Percentiles rank a stretch among this genome's conserved stretches.
Evolutionary conservation across 2,329 filamentous ascomycete genomes (phyloP).

Genomic region (Colletotrichum liaoningense): DNA sequence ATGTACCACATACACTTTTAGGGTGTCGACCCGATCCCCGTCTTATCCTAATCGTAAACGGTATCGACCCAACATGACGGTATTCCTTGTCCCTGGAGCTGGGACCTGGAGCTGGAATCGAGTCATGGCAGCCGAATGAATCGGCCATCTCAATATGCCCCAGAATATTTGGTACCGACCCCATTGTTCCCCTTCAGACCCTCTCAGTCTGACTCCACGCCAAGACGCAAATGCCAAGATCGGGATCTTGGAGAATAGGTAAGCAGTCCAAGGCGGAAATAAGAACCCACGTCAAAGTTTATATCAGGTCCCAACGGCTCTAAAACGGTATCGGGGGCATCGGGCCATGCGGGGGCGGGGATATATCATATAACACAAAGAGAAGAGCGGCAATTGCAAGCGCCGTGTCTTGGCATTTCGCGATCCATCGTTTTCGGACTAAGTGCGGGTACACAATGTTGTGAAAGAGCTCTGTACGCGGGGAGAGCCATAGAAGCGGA

Average conservation of each 20-base stretch:
- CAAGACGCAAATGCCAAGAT: too few relatives aligned
- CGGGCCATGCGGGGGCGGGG: neutral
- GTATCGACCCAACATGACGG: neutral
- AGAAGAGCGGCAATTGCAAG: constrained; percentile 14
- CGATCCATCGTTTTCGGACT: neutral
- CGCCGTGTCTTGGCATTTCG: constrained; percentile 12
- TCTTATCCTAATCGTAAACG: neutral
- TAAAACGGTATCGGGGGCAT: neutral
- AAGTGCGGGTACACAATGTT: neutral
- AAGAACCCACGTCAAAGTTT: neutral
- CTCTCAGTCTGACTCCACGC: too few relatives aligned
- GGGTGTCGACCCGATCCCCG: neutral
- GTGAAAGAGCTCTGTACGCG: neutral
- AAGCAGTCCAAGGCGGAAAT: too few relatives aligned
- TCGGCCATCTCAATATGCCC: neutral
- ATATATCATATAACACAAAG: too few relatives aligned
- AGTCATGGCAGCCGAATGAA: neutral
- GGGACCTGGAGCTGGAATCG: neutral
- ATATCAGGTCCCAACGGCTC: too few relatives aligned
- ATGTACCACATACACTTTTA: too few relatives aligned
- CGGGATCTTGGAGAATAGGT: too few relatives aligned
- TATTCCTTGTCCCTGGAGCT: neutral
- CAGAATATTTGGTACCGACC: neutral
- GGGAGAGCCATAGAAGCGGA: neutral
- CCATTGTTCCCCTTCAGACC: too few relatives aligned